Percentiles rank a stretch among this genome's conserved stretches.
phyloP scores from a whole-genome alignment of 2,329 filamentous ascomycete species.

The Ophiostoma sp. region DNA sequence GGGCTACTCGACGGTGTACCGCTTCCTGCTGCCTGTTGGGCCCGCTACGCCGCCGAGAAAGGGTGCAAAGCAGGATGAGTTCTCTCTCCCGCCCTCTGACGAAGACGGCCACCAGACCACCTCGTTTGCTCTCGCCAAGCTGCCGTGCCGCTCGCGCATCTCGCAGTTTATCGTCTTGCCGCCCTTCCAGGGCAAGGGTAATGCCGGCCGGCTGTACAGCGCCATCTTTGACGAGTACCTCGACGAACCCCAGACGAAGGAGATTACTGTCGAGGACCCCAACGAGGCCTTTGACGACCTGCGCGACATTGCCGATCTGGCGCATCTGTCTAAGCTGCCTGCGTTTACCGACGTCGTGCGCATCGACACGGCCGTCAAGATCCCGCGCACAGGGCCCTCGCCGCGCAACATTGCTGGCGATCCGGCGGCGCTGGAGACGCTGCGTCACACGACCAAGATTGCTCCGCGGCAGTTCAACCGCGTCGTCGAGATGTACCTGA shows the following conservation, averaged over 20 bases:
- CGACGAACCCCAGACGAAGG: slow-evolving; percentile 66
- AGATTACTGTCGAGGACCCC: slow-evolving; percentile 92
- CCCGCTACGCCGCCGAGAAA: slow-evolving; percentile 46
- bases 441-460: slow-evolving; percentile 68
- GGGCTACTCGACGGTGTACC: slow-evolving; percentile 88
- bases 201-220: slow-evolving; percentile 78
- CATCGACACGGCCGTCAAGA: slow-evolving; percentile 53
- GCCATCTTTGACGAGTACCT: slow-evolving; percentile 72
- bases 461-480: slow-evolving; percentile 73
- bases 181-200: slow-evolving; percentile 77
- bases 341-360: slow-evolving; percentile 55
- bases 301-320: slow-evolving; percentile 72
- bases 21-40: slow-evolving; percentile 75
- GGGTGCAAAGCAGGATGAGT: slow-evolving; percentile 34
- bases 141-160: slow-evolving; percentile 78
- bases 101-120: slow-evolving; percentile 26
- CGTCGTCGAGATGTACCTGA: slow-evolving; percentile 73
- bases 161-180: slow-evolving; percentile 93
- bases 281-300: slow-evolving; percentile 83
- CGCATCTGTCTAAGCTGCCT: slow-evolving; percentile 59
- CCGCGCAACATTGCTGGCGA: slow-evolving; percentile 58
- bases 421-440: slow-evolving; percentile 51
- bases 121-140: slow-evolving; percentile 50
- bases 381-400: slow-evolving; percentile 51
- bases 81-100: slow-evolving; percentile 40